These are phyloP conservation scores for Aspergillus chevalieri DNA, from an alignment of 2,329 filamentous ascomycete genomes.

Conservation along the genomic window DNA sequence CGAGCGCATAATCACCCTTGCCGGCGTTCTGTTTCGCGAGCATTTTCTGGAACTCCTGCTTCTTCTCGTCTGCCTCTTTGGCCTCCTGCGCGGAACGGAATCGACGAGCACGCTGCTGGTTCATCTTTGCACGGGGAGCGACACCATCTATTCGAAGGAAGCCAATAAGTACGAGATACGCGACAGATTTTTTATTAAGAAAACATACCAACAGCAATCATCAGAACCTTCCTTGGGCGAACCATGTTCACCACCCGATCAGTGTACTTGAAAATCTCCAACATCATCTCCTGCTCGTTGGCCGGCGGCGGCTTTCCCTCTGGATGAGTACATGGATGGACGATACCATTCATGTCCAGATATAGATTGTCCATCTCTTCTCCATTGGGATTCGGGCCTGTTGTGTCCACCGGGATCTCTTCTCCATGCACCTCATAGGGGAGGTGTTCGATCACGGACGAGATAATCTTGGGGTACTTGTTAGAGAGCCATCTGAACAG, in stretches of 20 bases:
- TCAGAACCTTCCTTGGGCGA: constrained; percentile 85
- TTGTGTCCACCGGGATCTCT: constrained; percentile 76
- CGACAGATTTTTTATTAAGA: not conserved
- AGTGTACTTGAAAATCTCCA: constrained; percentile 97
- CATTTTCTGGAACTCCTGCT: constrained; percentile 78
- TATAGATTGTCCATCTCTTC: constrained; percentile 98
- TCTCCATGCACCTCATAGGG: constrained; percentile 77
- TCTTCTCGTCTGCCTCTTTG: constrained; percentile 86
- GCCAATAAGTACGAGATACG: constrained; percentile 18
- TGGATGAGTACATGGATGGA: constrained; percentile 96
- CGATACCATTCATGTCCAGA: constrained; percentile 98
- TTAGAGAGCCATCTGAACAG: constrained; percentile 94
- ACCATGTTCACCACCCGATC: constrained; percentile 99
- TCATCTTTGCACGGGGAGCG: constrained; percentile 97
- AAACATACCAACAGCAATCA: constrained; percentile 81
- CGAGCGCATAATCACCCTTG: constrained; percentile 54
- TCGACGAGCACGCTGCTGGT: constrained; percentile 92
- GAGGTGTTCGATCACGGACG: constrained; percentile 78
- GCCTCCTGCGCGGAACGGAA: constrained; percentile 94
- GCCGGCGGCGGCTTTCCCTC: constrained; percentile 86
- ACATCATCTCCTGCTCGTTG: constrained; percentile 98
- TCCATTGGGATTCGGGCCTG: constrained; percentile 84
- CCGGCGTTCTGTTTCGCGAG: constrained; percentile 72
- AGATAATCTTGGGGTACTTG: constrained; percentile 97
- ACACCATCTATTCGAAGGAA: constrained; percentile 65